Base-by-base conservation (phyloP, 331 rosid species). In the Prunus yedoensis region DNA sequence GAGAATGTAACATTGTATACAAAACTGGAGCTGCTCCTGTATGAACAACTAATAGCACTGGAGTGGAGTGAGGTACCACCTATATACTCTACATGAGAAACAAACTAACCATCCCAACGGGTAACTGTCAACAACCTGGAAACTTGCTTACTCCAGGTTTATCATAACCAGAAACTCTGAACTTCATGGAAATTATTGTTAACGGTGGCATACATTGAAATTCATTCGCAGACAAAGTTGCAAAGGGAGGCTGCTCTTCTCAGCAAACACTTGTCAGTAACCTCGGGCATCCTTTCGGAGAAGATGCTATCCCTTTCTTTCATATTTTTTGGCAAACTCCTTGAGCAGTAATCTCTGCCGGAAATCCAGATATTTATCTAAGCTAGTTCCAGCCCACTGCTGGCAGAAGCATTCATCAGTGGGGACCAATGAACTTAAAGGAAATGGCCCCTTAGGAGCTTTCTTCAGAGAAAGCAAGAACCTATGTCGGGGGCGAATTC, bases 401-500 rank as follows among this genome's bases (percentile, higher is more conserved):
- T 90, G 90, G 77, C 99, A 95, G 83, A 95, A 95, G 76, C 79
- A 68, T 78, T 95, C 97, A 73, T 95, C 99, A 11, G 97, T 95
- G 56, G 98, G 99, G 69, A 95, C 91, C 11, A 95, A 77, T 72
- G 97, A 90, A 76, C 96, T 84, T 32, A 95, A 90, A 49, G 99
- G 99, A 83, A 95, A 95, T 3, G 99, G 99, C 6, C 99, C 99
- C 77, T 92, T 89, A 14, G 99, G 97, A 68, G 91, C 97, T 89
- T 92, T 95, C 97, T 92, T 91, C 51, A 95, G 87, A 21, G 88
- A 83, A 83, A 95, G 97, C 79, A 95, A 82, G 88, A 92, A 95
- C 82, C 85, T 86, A 77, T 95, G 98, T 68, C 99, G 99, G 71
- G 99, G 99, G 38, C 99, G 99, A 60, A 95, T 95, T 88, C 99